Evolutionary conservation across 2,329 filamentous ascomycete genomes (phyloP).

Genomic region (Diaporthe humulicola): DNA sequence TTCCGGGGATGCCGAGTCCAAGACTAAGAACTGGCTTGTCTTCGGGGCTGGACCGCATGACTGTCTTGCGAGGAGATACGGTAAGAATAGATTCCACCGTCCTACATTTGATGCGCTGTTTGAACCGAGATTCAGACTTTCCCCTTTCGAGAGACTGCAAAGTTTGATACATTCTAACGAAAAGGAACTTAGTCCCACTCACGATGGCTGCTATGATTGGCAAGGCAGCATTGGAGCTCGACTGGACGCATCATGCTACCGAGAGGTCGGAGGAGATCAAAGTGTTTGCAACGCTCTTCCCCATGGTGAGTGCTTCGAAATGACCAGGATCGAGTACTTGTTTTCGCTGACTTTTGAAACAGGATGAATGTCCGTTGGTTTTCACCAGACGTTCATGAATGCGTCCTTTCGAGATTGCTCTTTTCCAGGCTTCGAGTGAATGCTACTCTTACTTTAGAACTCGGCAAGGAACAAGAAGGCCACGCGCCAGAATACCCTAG

Average conservation of each 20-base stretch:
- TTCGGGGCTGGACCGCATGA: constrained; percentile 66
- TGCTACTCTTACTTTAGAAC: no score
- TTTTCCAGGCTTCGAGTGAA: no score
- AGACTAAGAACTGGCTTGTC: constrained; percentile 67
- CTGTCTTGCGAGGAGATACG: constrained; percentile 22
- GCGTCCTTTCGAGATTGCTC: no score
- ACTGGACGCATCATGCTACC: constrained; percentile 65
- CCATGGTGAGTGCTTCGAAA: constrained; percentile 55
- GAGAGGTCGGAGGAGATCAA: constrained; percentile 61
- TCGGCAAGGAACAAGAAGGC: no score
- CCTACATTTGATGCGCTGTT: neutral
- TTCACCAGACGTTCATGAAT: constrained; percentile 48
- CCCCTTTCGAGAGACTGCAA: neutral
- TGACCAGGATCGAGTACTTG: neutral
- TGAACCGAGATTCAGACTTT: neutral
- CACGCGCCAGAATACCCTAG: no score
- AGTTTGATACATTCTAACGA: neutral
- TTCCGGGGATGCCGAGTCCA: constrained; percentile 61
- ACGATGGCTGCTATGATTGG: constrained; percentile 66
- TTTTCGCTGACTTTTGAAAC: neutral
- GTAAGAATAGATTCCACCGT: neutral
- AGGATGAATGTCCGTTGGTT: constrained; percentile 54
- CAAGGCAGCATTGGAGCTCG: constrained; percentile 62
- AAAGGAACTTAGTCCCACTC: constrained; percentile 62
- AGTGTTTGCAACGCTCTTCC: constrained; percentile 64